Conservation (phyloP, 2,329 filamentous ascomycete genomes). For the Ceratocystiopsis minuta region DNA sequence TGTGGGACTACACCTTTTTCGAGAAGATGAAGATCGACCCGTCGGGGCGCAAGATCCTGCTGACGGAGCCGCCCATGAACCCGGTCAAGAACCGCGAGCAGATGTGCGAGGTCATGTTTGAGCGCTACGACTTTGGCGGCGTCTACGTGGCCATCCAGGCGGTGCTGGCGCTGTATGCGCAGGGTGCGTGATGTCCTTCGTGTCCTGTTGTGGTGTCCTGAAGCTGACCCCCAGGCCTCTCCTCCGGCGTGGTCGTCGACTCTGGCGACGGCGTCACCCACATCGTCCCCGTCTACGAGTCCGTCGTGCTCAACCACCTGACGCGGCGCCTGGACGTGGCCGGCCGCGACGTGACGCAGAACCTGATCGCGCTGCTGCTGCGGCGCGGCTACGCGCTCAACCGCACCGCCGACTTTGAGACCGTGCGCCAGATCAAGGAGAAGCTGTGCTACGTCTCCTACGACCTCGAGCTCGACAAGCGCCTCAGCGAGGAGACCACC, state of each 20-base stretch:
- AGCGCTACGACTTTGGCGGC: slow-evolving; percentile 86
- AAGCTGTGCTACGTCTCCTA: slow-evolving; percentile 99
- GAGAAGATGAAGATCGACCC: slow-evolving; percentile 94
- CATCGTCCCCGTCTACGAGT: slow-evolving; percentile 97
- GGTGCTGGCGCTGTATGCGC: slow-evolving; percentile 86
- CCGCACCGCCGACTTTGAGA: slow-evolving; percentile 96
- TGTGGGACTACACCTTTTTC: slow-evolving; percentile 97
- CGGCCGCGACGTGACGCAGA: slow-evolving; percentile 92
- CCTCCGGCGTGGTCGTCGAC: slow-evolving; percentile 93
- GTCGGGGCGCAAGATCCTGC: slow-evolving; percentile 82
- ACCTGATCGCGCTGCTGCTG: slow-evolving; percentile 85
- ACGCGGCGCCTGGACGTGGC: slow-evolving; percentile 88
- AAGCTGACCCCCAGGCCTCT: slow-evolving; percentile 39
- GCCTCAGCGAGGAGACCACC: slow-evolving; percentile 90
- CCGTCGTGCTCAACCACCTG: slow-evolving; percentile 90
- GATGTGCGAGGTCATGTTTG: slow-evolving; percentile 99
- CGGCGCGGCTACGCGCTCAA: slow-evolving; percentile 93
- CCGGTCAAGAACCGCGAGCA: slow-evolving; percentile 90
- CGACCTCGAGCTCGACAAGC: slow-evolving; percentile 89
- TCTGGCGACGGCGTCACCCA: slow-evolving; percentile 97
- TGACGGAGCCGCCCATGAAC: slow-evolving; percentile 66
- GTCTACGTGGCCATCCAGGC: slow-evolving; percentile 98
- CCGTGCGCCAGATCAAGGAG: slow-evolving; percentile 97
- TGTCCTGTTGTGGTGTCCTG: no score
- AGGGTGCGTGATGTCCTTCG: slow-evolving; percentile 38